These are phyloP conservation scores for Alternaria ethzedia DNA, from an alignment of 2,329 filamentous ascomycete genomes.

Conservation along the genomic window DNA sequence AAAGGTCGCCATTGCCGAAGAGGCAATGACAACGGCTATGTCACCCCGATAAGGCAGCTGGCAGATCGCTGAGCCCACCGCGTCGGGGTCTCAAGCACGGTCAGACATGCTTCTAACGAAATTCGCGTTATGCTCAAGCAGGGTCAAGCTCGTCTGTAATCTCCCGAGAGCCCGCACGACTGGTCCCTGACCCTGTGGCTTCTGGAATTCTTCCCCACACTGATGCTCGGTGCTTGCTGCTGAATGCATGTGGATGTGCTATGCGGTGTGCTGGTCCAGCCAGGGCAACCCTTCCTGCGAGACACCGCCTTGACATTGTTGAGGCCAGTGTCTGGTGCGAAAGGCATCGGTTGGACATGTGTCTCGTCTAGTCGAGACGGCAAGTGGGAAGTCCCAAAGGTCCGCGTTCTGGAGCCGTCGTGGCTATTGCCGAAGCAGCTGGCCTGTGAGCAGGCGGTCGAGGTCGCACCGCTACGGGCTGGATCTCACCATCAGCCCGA, in stretches of 20 bases:
- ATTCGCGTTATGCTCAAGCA: conserved; percentile 42
- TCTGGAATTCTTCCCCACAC: conserved; percentile 43
- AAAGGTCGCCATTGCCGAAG: conserved; percentile 31
- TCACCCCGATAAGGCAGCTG: conserved; percentile 38
- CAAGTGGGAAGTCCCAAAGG: conserved; percentile 38
- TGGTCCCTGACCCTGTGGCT: conserved; percentile 40
- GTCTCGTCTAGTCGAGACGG: conserved; percentile 39
- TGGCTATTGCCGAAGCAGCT: conserved; percentile 25
- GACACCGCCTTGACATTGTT: conserved; percentile 27
- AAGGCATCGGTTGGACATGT: conserved; percentile 22
- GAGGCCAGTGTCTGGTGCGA: conserved; percentile 15
- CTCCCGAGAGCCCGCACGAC: conserved; percentile 37
- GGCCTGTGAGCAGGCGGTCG: conserved; percentile 20
- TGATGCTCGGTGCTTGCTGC: conserved; percentile 30
- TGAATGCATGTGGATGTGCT: conserved; percentile 22
- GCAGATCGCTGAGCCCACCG: conserved; percentile 24
- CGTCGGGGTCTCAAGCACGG: conserved; percentile 35
- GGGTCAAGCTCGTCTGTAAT: conserved; percentile 31
- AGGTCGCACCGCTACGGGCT: conserved; percentile 29
- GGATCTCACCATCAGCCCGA: conserved; percentile 4
- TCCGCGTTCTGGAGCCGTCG: conserved; percentile 41
- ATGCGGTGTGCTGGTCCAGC: conserved; percentile 30
- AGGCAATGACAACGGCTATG: conserved; percentile 30
- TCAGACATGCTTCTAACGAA: conserved; percentile 31
- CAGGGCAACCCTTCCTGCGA: conserved; percentile 27